A percentile compares a stretch with the other conserved stretches of the same genome.
phyloP scores from a whole-genome alignment of 768 basidiomycete genomes.

The Auricularia sp. region DNA sequence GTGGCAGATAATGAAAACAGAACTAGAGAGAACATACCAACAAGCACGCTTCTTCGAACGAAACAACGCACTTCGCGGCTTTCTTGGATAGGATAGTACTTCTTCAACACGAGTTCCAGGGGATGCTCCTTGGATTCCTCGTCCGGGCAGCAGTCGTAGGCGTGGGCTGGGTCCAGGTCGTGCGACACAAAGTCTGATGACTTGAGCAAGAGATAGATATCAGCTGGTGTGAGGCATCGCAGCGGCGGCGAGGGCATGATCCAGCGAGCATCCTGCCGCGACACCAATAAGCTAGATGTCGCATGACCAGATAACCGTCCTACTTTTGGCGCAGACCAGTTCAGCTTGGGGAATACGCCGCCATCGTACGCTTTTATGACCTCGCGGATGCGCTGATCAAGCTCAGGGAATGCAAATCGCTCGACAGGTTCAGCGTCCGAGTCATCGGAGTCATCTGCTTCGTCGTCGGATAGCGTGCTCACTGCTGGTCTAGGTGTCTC shows the following conservation, averaged over 20 bases:
- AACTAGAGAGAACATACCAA: slow-evolving; percentile 41
- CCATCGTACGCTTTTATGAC: slow-evolving; percentile 53
- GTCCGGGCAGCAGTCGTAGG: slow-evolving; percentile 56
- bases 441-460: slow-evolving; percentile 29
- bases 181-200: slow-evolving; percentile 85
- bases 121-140: slow-evolving; percentile 34
- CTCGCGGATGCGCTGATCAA: slow-evolving; percentile 62
- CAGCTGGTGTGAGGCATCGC: slow-evolving; percentile 78
- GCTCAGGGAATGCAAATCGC: slow-evolving; percentile 64
- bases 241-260: slow-evolving; percentile 77
- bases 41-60: slow-evolving; percentile 55
- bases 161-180: slow-evolving; percentile 48
- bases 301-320: slow-evolving; percentile 8
- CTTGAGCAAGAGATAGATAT: slow-evolving; percentile 87
- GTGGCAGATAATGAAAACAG: neutral
- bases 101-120: slow-evolving; percentile 76
- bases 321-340: slow-evolving; percentile 90
- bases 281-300: neutral
- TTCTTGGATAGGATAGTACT: slow-evolving; percentile 80
- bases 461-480: slow-evolving; percentile 52
- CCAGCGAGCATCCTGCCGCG: slow-evolving; percentile 78
- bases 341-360: slow-evolving; percentile 90
- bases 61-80: slow-evolving; percentile 88
- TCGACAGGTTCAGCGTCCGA: slow-evolving; percentile 20
- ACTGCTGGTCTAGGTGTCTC: slow-evolving; percentile 33